Base-by-base conservation (phyloP, 2,329 filamentous ascomycete genomes). In the Diaporthe citri region DNA sequence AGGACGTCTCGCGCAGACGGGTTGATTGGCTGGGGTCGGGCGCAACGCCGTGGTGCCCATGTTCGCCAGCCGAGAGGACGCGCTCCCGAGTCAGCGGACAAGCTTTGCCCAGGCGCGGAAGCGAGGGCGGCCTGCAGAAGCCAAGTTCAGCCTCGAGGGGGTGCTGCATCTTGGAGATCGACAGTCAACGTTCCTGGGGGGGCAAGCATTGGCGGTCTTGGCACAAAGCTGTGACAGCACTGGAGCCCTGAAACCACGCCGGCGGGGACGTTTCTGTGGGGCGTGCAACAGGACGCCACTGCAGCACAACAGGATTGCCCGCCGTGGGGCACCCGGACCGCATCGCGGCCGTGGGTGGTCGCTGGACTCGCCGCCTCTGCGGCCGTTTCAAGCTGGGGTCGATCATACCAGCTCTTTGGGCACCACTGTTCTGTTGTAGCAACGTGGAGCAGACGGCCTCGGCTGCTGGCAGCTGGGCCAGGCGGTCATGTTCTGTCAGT, bases 191-290 rank as follows among this genome's bases (percentile, higher is more conserved):
- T 55, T 20, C 39, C 15, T 36, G 70, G 39, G 39, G n/a, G 28
- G 64, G 55, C 71, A 64, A 41, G 57, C 71, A 73, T 57, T 73
- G 72, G 64, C 43, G 64, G 64, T 59, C 73, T 76, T 75, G 75
- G 75, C 75, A 73, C 75, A 59, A 41, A 71, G 52, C 55, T 73
- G 75, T 74, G 69, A 62, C 69, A 73, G 70, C 31, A 22, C 22
- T 25, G 52, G 41, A 36, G 64, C 51, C 52, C 70, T 76, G 75
- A 76, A 76, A 76, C 75, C 10, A 55, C 51, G 43, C 69, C 28
- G 66, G 72, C 60, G 46, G 39, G 22, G 22, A 39, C 34, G 43
- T 67, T 67, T 52, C 15, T 67, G 43, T 67, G 64, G 62, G 34
- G 46, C 62, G 10, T 66, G 62, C 62, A 67, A 25, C 62, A 64